These are phyloP conservation scores for Exserohilum rostratum DNA, from an alignment of 2,329 filamentous ascomycete species.

Conservation along the genomic window DNA sequence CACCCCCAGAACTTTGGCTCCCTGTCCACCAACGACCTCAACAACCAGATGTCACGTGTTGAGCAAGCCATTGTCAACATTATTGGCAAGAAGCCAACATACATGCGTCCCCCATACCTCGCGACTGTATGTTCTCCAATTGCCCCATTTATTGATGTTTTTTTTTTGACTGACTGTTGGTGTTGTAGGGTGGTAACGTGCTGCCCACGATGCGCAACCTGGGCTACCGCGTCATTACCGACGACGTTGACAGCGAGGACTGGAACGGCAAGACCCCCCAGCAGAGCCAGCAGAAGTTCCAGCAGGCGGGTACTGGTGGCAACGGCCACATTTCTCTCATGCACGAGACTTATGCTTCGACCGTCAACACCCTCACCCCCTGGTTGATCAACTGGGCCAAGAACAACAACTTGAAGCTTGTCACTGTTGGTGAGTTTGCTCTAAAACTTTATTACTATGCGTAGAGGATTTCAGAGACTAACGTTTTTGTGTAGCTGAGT, in stretches of 20 bases:
- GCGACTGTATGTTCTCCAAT: too few species aligned
- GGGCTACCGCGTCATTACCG: slow-evolving; percentile 45
- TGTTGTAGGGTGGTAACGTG: slow-evolving; percentile 38
- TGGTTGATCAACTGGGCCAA: slow-evolving; percentile 49
- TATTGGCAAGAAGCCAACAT: slow-evolving; percentile 46
- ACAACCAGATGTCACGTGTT: slow-evolving; percentile 40
- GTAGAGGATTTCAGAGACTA: slow-evolving; percentile 13
- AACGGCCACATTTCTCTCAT: slow-evolving; percentile 46
- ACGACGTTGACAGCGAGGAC: slow-evolving; percentile 43
- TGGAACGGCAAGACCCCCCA: slow-evolving; percentile 42
- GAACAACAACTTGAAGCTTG: slow-evolving; percentile 43
- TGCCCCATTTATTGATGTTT: too few species aligned
- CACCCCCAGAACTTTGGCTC: slow-evolving; percentile 44
- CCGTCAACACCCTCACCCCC: slow-evolving; percentile 43
- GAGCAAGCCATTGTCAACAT: slow-evolving; percentile 46
- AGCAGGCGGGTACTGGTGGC: slow-evolving; percentile 38
- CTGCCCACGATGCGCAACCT: slow-evolving; percentile 41
- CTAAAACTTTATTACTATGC: background rate
- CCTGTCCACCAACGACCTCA: slow-evolving; percentile 37
- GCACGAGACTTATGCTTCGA: slow-evolving; percentile 45
- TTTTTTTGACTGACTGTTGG: too few species aligned
- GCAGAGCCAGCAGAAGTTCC: slow-evolving; percentile 44
- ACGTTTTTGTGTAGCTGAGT: slow-evolving; percentile 30
- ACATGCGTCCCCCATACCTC: slow-evolving; percentile 48
- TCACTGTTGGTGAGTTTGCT: slow-evolving; percentile 41